Percentiles rank a stretch among this genome's conserved stretches.
These are phyloP conservation scores for Xanthoparmelia taractica DNA, from an alignment of 495 filamentous ascomycete genomes.

Conservation along the genomic window DNA sequence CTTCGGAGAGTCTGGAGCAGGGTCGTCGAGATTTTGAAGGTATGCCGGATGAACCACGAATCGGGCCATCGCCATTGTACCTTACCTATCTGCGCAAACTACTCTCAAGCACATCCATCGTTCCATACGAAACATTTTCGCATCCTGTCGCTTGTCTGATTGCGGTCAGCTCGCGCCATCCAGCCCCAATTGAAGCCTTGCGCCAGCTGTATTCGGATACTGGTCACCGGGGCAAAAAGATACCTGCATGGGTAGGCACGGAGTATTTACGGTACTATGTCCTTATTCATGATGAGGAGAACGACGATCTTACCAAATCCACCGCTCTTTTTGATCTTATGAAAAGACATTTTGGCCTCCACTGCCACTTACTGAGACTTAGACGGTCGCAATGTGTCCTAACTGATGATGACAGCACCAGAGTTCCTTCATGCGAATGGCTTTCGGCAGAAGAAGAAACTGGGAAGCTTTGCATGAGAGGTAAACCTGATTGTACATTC, in stretches of 20 bases:
- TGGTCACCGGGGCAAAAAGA: constrained; percentile 52
- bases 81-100: constrained; percentile 74
- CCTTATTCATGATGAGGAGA: constrained; percentile 93
- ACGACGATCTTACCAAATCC: constrained; percentile 81
- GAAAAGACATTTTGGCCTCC: constrained; percentile 92
- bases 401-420: constrained; percentile 85
- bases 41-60: not conserved
- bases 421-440: constrained; percentile 77
- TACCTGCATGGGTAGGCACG: constrained; percentile 76
- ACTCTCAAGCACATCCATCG: constrained; percentile 65
- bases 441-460: constrained; percentile 80
- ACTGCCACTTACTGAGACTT: constrained; percentile 85
- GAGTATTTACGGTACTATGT: constrained; percentile 95
- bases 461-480: constrained; percentile 55
- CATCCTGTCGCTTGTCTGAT: constrained; percentile 96
- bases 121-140: constrained; percentile 83
- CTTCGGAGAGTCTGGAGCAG: constrained; percentile 8
- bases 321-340: constrained; percentile 90
- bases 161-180: constrained; percentile 82
- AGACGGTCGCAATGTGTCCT: constrained; percentile 77
- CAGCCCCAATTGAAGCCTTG: constrained; percentile 72
- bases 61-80: constrained; percentile 55
- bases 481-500: constrained; percentile 32
- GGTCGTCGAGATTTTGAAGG: constrained; percentile 37
- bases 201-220: constrained; percentile 73